A percentile compares a stretch with the other conserved stretches of the same genome.
Evolutionary conservation across 140 eudicot species (phyloP).

Genomic region (Cichorium intybus): DNA sequence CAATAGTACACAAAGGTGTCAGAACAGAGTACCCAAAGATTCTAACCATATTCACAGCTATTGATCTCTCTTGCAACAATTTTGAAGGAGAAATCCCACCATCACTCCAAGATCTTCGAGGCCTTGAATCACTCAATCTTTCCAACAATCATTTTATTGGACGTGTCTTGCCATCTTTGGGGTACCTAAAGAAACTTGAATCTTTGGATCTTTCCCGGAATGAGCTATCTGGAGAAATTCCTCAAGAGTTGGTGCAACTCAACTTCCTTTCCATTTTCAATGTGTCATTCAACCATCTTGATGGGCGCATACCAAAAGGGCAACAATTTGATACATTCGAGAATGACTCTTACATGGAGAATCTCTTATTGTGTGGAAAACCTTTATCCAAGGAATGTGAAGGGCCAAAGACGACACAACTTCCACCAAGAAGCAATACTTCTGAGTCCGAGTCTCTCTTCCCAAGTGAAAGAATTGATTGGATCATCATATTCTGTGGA

Average conservation of each 20-base stretch:
- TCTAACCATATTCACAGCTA: slow-evolving; percentile 1
- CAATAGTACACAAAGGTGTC: slow-evolving; percentile 18
- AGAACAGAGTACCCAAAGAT: background rate
- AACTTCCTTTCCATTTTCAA: slow-evolving; percentile 25
- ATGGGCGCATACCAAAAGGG: slow-evolving; percentile 42
- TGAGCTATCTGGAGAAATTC: slow-evolving; percentile 22
- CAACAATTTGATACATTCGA: slow-evolving; percentile 32
- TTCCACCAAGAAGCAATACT: background rate
- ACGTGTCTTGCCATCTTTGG: slow-evolving; percentile 17
- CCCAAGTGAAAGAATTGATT: slow-evolving; percentile 9
- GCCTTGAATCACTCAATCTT: slow-evolving; percentile 23
- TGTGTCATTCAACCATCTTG: slow-evolving; percentile 30
- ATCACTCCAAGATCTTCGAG: slow-evolving; percentile 11
- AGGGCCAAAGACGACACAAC: background rate
- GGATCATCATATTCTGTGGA: slow-evolving; percentile 11
- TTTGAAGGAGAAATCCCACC: slow-evolving; percentile 28
- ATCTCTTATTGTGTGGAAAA: slow-evolving; percentile 17
- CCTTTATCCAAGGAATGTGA: slow-evolving; percentile 1
- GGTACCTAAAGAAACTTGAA: slow-evolving; percentile 31
- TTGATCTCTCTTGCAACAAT: slow-evolving; percentile 28
- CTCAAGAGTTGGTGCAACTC: slow-evolving; percentile 18
- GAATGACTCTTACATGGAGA: slow-evolving; percentile 22
- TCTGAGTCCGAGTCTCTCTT: slow-evolving; percentile 7
- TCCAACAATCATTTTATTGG: slow-evolving; percentile 18
- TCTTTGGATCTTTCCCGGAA: slow-evolving; percentile 35